Evolutionary conservation across 768 basidiomycete species (phyloP).

Genomic region (Pleurotus tuber-regium): DNA sequence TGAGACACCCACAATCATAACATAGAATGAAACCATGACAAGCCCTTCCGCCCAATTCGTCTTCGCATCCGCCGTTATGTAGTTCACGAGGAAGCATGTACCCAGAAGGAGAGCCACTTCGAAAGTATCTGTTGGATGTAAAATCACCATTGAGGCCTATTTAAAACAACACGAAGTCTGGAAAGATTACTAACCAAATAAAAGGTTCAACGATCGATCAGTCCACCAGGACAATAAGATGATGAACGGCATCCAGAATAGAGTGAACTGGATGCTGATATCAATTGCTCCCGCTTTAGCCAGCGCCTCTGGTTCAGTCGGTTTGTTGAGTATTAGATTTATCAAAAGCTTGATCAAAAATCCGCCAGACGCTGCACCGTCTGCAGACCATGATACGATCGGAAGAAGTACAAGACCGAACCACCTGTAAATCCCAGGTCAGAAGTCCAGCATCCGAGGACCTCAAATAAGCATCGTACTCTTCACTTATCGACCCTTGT

Average conservation of each 20-base stretch:
- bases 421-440: constrained; percentile 42
- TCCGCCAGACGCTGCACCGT: constrained; percentile 57
- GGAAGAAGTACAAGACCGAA: constrained; percentile 76
- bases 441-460: neutral
- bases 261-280: constrained; percentile 73
- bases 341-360: constrained; percentile 50
- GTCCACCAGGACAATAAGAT: constrained; percentile 69
- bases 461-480: constrained; percentile 36
- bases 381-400: constrained; percentile 69
- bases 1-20: too few species aligned
- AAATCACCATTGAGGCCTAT: too few species aligned
- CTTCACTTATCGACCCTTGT: constrained; percentile 40
- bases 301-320: constrained; percentile 44
- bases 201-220: constrained; percentile 52
- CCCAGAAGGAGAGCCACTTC: constrained; percentile 64
- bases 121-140: constrained; percentile 49
- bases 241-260: constrained; percentile 79
- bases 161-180: neutral
- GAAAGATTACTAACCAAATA: constrained; percentile 53
- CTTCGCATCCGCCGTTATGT: constrained; percentile 74
- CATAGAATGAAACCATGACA: constrained; percentile 63
- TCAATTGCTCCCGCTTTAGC: constrained; percentile 73
- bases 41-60: constrained; percentile 79
- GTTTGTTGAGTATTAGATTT: constrained; percentile 28
- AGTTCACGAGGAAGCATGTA: constrained; percentile 75